Conservation (phyloP, 495 filamentous ascomycete genomes). For the Geoglossum glabrum region DNA sequence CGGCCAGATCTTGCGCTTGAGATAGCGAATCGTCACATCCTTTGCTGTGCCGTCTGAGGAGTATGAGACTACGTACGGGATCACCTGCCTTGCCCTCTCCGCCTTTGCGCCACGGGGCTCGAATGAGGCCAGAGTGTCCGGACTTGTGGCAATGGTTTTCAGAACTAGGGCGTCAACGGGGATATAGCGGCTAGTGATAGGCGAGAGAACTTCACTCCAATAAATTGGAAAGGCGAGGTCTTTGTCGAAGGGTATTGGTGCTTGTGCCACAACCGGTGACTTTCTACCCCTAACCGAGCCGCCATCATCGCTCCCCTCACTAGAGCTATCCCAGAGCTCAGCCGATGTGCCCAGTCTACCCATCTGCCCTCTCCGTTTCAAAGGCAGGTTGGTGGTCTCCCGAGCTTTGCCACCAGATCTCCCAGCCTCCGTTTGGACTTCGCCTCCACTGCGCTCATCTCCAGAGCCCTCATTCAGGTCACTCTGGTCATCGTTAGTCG, state of each 20-base stretch:
- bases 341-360: slow-evolving; percentile 15
- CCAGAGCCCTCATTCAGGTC: neutral
- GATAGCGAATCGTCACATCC: slow-evolving; percentile 84
- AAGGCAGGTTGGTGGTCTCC: neutral
- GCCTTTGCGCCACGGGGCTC: slow-evolving; percentile 68
- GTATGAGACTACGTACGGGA: slow-evolving; percentile 78
- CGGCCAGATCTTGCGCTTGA: slow-evolving; percentile 64
- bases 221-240: slow-evolving; percentile 73
- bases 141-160: slow-evolving; percentile 40
- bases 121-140: slow-evolving; percentile 52
- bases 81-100: slow-evolving; percentile 70
- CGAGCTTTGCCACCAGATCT: neutral
- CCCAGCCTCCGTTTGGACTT: slow-evolving; percentile 3
- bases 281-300: slow-evolving; percentile 9
- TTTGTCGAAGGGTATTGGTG: slow-evolving; percentile 27
- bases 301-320: slow-evolving; percentile 5
- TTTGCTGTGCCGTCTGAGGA: slow-evolving; percentile 76
- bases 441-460: slow-evolving; percentile 1
- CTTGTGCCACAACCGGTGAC: slow-evolving; percentile 11
- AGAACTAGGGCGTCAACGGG: slow-evolving; percentile 58
- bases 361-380: slow-evolving; percentile 12
- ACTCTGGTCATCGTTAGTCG: slow-evolving; percentile 1
- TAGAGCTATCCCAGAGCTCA: slow-evolving; percentile 18
- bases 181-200: slow-evolving; percentile 54
- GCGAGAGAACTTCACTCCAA: slow-evolving; percentile 79